phyloP scores from a whole-genome alignment of 495 filamentous ascomycete genomes.

The Aspergillus steynii region DNA sequence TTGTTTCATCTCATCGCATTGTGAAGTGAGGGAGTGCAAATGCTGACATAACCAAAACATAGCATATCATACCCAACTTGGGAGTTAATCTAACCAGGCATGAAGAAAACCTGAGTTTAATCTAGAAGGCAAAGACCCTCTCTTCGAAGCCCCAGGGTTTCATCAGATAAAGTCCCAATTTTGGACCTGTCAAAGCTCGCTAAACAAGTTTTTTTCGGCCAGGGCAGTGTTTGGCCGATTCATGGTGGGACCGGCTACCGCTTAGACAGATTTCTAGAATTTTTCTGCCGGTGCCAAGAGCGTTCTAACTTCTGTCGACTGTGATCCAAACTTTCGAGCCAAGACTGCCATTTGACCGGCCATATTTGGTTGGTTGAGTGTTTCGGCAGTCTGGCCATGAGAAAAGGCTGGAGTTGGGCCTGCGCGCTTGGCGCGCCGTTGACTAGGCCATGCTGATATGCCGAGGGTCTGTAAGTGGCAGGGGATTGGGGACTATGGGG shows the following conservation, averaged over 20 bases:
- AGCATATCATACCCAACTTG: no score
- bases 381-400: background rate
- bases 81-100: no score
- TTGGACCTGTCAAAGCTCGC: background rate
- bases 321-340: background rate
- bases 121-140: background rate
- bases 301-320: background rate
- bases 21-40: no score
- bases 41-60: no score
- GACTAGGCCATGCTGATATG: no score
- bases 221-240: background rate
- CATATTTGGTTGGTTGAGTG: background rate
- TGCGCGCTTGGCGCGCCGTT: no score
- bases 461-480: no score
- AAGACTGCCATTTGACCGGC: background rate
- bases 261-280: background rate
- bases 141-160: background rate
- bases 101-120: background rate
- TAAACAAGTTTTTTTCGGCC: background rate
- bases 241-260: background rate
- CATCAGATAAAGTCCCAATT: background rate
- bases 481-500: no score
- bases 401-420: no score
- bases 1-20: no score
- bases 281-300: background rate